Evolutionary conservation across 768 basidiomycete genomes (phyloP).

Genomic region (Punctularia strigosozonata): DNA sequence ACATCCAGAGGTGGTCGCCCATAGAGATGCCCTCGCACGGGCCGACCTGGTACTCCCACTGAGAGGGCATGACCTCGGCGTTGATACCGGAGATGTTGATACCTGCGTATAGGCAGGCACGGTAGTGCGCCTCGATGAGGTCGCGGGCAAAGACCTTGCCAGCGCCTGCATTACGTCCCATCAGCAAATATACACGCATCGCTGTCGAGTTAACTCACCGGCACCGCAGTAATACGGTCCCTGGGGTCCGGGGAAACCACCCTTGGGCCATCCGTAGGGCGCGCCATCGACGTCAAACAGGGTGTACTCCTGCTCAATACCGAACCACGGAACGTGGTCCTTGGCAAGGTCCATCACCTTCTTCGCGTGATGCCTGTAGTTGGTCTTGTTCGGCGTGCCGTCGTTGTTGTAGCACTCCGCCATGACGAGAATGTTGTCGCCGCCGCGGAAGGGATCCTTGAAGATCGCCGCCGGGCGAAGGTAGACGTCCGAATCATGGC

Average conservation of each 20-base stretch:
- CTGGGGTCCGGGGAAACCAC: constrained; percentile 98
- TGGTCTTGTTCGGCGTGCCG: constrained; percentile 94
- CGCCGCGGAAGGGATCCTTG: constrained; percentile 98
- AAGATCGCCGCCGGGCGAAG: constrained; percentile 96
- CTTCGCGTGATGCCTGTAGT: constrained; percentile 86
- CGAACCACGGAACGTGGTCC: constrained; percentile 83
- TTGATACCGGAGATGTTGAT: constrained; percentile 99
- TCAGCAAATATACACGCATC: neutral
- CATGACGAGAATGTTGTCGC: constrained; percentile 94
- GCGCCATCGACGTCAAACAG: constrained; percentile 86
- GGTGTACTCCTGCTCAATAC: constrained; percentile 98
- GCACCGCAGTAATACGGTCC: constrained; percentile 99
- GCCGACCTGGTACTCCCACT: constrained; percentile 99
- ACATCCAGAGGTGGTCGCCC: constrained; percentile 99
- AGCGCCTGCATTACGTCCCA: too few species aligned
- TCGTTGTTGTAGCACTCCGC: constrained; percentile 99
- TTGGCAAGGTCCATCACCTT: constrained; percentile 94
- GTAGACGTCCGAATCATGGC: constrained; percentile 92
- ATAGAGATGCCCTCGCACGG: constrained; percentile 96
- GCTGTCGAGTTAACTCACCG: constrained; percentile 37
- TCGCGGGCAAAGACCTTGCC: constrained; percentile 98
- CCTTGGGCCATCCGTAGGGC: constrained; percentile 96
- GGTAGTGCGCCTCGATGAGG: constrained; percentile 98
- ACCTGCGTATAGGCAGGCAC: constrained; percentile 88
- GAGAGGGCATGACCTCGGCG: constrained; percentile 98